Conservation (phyloP, 495 filamentous ascomycete species). For the Cairneyella variabilis region DNA sequence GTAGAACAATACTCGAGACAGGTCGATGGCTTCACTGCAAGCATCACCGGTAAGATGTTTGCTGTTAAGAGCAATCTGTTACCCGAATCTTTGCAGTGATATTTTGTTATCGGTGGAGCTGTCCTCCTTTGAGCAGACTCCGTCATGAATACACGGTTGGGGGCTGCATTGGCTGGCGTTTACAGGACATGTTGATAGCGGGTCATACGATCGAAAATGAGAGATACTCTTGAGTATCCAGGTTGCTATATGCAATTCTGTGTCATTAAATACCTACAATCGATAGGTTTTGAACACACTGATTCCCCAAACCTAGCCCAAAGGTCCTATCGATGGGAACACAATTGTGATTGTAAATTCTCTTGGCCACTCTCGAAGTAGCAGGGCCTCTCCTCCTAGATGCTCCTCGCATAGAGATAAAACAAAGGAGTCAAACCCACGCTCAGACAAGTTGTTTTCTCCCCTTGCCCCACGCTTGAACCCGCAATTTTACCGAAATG, state of each 20-base stretch:
- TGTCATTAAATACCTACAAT: too few relatives aligned
- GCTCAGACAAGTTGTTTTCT: too few relatives aligned
- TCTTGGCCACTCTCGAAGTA: too few relatives aligned
- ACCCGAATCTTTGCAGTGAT: constrained; percentile 34
- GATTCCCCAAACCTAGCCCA: too few relatives aligned
- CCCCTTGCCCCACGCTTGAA: background rate
- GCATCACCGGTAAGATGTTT: constrained; percentile 95
- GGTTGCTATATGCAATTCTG: constrained; percentile 1
- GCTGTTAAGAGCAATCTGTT: constrained; percentile 74
- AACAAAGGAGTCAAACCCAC: too few relatives aligned
- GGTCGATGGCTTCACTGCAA: constrained; percentile 93
- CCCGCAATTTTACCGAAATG: background rate
- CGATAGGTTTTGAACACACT: too few relatives aligned
- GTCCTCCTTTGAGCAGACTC: constrained; percentile 24
- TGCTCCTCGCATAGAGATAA: too few relatives aligned
- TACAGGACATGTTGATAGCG: constrained; percentile 8
- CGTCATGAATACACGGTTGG: too few relatives aligned
- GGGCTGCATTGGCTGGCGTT: constrained; percentile 26
- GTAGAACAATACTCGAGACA: constrained; percentile 98
- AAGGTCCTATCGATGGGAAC: too few relatives aligned
- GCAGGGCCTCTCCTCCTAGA: too few relatives aligned
- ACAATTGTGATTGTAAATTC: too few relatives aligned
- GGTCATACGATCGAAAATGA: background rate
- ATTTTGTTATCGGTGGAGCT: constrained; percentile 15
- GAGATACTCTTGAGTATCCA: constrained; percentile 4